Evolutionary conservation across 164 flowering plant species (phyloP), one percentile per base, ranked within the genome.

Genomic region (Santalum album): DNA sequence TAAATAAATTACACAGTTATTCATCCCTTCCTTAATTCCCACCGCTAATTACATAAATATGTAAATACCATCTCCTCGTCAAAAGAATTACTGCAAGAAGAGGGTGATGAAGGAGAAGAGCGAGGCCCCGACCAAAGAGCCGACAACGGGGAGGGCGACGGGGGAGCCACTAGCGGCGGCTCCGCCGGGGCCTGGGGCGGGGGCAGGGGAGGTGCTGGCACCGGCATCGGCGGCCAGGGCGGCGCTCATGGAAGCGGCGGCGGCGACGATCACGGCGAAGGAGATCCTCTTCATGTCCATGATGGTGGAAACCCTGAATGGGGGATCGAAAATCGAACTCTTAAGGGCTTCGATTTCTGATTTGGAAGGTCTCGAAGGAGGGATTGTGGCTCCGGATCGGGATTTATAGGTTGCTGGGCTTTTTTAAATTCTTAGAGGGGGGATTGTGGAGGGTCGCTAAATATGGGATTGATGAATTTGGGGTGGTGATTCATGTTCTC

Each of bases 61-160:
- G 19, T 4, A 43, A 4, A 4, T 43, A 4, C 21, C 19, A 3
- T 43, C 12, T 12, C 15, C 21, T 16, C n/a, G 4, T 43, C 21
- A 43, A n/a, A n/a, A n/a, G n/a, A n/a, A n/a, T n/a, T n/a, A n/a
- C n/a, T n/a, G n/a, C 47, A 56, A 62, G 60, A 50, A 66, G 36
- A 55, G 56, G 49, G 65, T 58, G 12, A 70, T 40, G 62, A 70
- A 56, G 17, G 72, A 60, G 5, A 58, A 36, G 36, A 65, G 48
- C 14, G 65, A 66, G 47, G 74, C 74, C 11, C 67, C 74, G n/a
- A 66, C 40, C 61, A 70, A 23, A 2, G 22, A 40, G 3, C 74
- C 74, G 18, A 69, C 38, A 15, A 49, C 60, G 0, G 67, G 68
- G 51, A 68, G 12, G 34, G 59, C n/a, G 14, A 58, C 42, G 19